These are phyloP conservation scores for Paxillus involutus DNA, from an alignment of 768 basidiomycete genomes.

Conservation along the genomic window DNA sequence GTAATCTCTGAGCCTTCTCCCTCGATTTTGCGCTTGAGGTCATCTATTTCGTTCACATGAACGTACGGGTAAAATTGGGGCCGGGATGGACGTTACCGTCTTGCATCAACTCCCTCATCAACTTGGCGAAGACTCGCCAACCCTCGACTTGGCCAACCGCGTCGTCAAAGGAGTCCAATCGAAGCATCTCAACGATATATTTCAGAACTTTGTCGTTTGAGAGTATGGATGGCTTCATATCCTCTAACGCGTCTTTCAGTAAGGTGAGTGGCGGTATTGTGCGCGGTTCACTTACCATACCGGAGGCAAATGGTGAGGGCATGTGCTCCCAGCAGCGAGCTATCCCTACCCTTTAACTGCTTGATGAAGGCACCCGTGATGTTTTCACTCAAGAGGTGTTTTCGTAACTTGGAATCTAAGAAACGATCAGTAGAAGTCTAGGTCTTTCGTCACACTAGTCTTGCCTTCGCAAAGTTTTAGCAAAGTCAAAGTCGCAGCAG, in stretches of 20 bases:
- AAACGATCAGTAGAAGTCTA: background rate
- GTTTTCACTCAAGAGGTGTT: background rate
- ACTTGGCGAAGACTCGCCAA: conserved; percentile 13
- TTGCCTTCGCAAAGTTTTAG: conserved; percentile 8
- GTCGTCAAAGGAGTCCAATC: conserved; percentile 25
- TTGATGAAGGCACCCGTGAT: conserved; percentile 7
- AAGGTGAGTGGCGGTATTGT: background rate
- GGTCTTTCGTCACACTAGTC: background rate
- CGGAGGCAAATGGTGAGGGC: conserved; percentile 11
- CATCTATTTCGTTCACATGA: background rate
- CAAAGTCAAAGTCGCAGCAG: conserved; percentile 15
- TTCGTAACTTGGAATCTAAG: background rate
- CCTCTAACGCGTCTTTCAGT: background rate
- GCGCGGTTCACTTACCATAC: background rate
- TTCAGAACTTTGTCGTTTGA: conserved; percentile 1
- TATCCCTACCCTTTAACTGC: conserved; percentile 11
- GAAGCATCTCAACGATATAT: conserved; percentile 23
- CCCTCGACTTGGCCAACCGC: conserved; percentile 22
- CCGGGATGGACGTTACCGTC: background rate
- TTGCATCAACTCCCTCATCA: conserved; percentile 2
- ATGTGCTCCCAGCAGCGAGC: conserved; percentile 16
- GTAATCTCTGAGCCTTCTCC: background rate
- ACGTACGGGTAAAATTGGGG: too few species aligned
- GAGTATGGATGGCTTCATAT: conserved; percentile 1
- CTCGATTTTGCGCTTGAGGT: background rate